Evolutionary conservation across 352 stramenopile genomes (phyloP).

Genomic region (Pilasporangium apinafurcum): DNA sequence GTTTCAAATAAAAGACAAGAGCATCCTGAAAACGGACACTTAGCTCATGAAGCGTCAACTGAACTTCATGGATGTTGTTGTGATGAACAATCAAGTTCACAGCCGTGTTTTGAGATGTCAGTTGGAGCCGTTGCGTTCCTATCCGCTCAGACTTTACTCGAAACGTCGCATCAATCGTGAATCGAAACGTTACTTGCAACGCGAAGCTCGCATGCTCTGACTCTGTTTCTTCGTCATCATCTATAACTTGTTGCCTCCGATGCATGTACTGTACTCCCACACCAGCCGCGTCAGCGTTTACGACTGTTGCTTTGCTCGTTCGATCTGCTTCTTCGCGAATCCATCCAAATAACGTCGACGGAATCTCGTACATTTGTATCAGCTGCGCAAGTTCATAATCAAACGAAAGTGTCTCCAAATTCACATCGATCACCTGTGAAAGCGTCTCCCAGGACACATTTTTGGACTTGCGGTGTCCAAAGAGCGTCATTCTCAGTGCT

Average conservation of each 20-base stretch:
- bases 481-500: slow-evolving; percentile 42
- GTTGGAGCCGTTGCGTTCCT: slow-evolving; percentile 24
- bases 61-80: slow-evolving; percentile 25
- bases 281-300: too few species aligned
- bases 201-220: slow-evolving; percentile 28
- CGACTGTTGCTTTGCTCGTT: background rate
- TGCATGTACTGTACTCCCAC: background rate
- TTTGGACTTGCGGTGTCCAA: slow-evolving; percentile 35
- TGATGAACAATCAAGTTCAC: slow-evolving; percentile 49
- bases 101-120: slow-evolving; percentile 27
- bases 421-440: slow-evolving; percentile 52
- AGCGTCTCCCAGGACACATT: slow-evolving; percentile 37
- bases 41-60: slow-evolving; percentile 50
- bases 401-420: slow-evolving; percentile 36
- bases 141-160: slow-evolving; percentile 27
- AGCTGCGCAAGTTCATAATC: slow-evolving; percentile 33
- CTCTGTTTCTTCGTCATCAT: background rate
- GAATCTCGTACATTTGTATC: slow-evolving; percentile 17
- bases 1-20: slow-evolving; percentile 44
- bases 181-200: slow-evolving; percentile 47
- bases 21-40: slow-evolving; percentile 32
- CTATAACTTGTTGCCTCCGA: slow-evolving; percentile 1
- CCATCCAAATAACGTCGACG: slow-evolving; percentile 4
- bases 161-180: slow-evolving; percentile 32
- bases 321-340: background rate